Evolutionary conservation across 371 early-diverging fungal species (phyloP).

Genomic region (Smittium mucronatum): DNA sequence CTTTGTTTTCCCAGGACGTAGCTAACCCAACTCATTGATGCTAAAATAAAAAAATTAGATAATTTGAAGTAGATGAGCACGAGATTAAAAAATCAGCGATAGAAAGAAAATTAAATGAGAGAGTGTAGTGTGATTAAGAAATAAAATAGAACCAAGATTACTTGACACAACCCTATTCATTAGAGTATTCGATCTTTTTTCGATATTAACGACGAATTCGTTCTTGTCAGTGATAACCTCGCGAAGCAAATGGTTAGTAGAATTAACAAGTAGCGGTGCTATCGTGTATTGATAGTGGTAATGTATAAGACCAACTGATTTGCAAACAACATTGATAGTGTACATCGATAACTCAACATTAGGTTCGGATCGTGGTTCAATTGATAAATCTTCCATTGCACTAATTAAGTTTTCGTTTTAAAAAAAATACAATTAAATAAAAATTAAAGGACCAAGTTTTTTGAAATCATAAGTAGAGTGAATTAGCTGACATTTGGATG

Average conservation of each 20-base stretch:
- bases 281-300: slow-evolving; percentile 76
- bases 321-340: slow-evolving; percentile 51
- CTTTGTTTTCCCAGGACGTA: slow-evolving; percentile 39
- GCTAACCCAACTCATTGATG: slow-evolving; percentile 30
- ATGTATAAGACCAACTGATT: slow-evolving; percentile 71
- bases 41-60: slow-evolving; percentile 13
- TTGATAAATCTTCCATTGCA: not conserved
- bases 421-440: too few relatives aligned
- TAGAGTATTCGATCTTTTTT: slow-evolving; percentile 58
- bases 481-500: too few relatives aligned
- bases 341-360: slow-evolving; percentile 34
- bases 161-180: slow-evolving; percentile 56
- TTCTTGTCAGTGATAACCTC: slow-evolving; percentile 75
- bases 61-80: not conserved
- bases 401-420: too few relatives aligned
- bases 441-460: too few relatives aligned
- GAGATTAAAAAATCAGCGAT: not conserved
- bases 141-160: not conserved
- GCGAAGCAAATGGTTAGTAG: slow-evolving; percentile 68
- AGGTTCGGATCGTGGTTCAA: not conserved
- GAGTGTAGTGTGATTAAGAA: too few relatives aligned
- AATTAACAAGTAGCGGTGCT: slow-evolving; percentile 55
- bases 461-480: not conserved
- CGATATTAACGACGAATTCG: slow-evolving; percentile 62
- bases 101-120: too few relatives aligned